phyloP scores from a whole-genome alignment of 257 asterid genomes.

The Verbascum thapsus region DNA sequence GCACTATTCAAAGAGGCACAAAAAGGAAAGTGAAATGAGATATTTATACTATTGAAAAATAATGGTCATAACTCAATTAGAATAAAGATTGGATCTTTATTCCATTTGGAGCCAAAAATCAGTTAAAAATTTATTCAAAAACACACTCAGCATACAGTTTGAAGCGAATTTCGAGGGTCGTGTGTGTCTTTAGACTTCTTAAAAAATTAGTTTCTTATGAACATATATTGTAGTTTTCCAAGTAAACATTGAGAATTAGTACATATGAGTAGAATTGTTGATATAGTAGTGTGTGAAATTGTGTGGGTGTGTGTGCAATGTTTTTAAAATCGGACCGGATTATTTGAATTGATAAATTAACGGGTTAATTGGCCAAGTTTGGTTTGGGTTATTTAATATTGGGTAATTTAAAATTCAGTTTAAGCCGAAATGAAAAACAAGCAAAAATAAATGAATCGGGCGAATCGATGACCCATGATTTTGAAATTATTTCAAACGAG shows the following conservation, averaged over 20 bases:
- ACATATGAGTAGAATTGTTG: neutral
- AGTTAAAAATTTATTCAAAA: neutral
- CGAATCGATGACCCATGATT: too few relatives aligned
- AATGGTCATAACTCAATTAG: neutral
- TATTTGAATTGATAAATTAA: too few relatives aligned
- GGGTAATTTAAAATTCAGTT: too few relatives aligned
- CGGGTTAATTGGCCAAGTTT: too few relatives aligned
- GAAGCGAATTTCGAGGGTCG: too few relatives aligned
- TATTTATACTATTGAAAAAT: neutral
- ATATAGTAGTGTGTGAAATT: conserved; percentile 17
- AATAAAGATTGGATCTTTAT: conserved; percentile 28
- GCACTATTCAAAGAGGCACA: conserved; percentile 22
- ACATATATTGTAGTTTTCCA: neutral
- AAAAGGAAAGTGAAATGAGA: neutral
- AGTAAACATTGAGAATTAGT: neutral
- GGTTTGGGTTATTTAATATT: too few relatives aligned
- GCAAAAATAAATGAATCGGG: too few relatives aligned
- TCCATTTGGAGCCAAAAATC: neutral
- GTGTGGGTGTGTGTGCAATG: conserved; percentile 34
- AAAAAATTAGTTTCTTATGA: too few relatives aligned
- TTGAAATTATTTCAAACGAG: too few relatives aligned
- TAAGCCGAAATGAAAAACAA: too few relatives aligned
- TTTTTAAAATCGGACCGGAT: too few relatives aligned
- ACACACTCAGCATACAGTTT: neutral
- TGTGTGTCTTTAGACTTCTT: too few relatives aligned